Base-by-base conservation (phyloP, 2,329 filamentous ascomycete genomes). In the Colletotrichum sojae region DNA sequence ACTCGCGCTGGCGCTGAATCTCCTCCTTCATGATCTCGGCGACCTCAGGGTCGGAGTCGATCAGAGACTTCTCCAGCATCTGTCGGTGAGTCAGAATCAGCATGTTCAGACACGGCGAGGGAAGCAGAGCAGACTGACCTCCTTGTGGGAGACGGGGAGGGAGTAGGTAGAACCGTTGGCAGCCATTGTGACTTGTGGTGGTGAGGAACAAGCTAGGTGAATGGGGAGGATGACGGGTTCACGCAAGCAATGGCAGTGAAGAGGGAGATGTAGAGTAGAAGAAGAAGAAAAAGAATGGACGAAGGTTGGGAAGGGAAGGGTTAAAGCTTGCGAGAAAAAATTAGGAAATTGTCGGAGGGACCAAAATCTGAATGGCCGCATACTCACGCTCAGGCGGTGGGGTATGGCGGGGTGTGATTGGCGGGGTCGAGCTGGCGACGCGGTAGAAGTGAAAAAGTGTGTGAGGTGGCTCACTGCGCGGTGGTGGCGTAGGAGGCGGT, bases 11-110 rank as follows among this genome's bases (percentile, higher is more conserved):
- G 80, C 96, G 94, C 89, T 97, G 91, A 79, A 98, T 92, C 85
- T 98, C 95, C 77, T 93, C 90, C 87, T 94, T 92, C 95, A 99
- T 98, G 84, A 99, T 97, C 85, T 92, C 88, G 74, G 94, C 94
- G 78, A 99, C 94, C 89, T 98, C 95, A 67, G 94, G 92, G 83
- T 99, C 96, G 66, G 92, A 91, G 76, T 97, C 94, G 77, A 95
- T 85, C 77, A 99, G 90, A 82, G 94, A 92, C 87, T 94, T 96
- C 90, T 98, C 93, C 86, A 99, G 94, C 90, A 98, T 91, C 94
- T 97, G 66, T 48, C 72, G 36, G 56, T 74, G 71, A 75, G 76
- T 78, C 73, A 80, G 73, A 67, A 69, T 83, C 76, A 83, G 39
- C 10, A 40, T 43, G 25, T 16, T 46, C 27, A 22, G 68, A 65